A percentile compares a stretch with the other conserved stretches of the same genome.
phyloP scores from a whole-genome alignment of 768 basidiomycete species.

The Russula emetica region DNA sequence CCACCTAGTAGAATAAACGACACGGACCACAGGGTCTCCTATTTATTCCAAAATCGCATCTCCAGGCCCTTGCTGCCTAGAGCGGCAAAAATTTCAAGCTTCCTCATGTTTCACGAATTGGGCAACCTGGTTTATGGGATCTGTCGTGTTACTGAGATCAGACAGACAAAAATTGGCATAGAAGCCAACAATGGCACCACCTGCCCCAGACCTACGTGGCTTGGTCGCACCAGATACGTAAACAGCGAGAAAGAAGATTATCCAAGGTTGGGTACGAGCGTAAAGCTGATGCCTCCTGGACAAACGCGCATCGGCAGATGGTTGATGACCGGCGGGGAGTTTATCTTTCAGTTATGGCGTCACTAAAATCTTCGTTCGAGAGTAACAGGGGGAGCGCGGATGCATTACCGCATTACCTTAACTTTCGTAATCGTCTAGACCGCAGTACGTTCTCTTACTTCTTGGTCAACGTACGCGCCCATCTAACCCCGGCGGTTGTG shows the following conservation, averaged over 20 bases:
- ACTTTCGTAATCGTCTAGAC: not conserved
- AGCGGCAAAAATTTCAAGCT: not conserved
- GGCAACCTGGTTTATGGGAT: not conserved
- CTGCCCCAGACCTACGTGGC: not conserved
- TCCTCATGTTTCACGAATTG: not conserved
- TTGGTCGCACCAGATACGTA: not conserved
- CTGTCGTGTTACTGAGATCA: slow-evolving; percentile 1
- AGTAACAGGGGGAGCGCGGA: not conserved
- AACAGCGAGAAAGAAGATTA: not conserved
- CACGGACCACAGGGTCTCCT: not conserved
- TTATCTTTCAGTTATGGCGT: not conserved
- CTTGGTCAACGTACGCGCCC: not conserved
- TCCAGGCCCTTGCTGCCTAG: not conserved
- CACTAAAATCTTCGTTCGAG: not conserved
- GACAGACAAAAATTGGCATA: not conserved
- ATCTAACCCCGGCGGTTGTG: not conserved
- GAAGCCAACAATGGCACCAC: not conserved
- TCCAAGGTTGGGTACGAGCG: not conserved
- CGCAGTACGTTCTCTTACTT: not conserved
- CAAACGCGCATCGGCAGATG: not conserved
- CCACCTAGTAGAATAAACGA: not conserved
- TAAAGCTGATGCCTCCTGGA: not conserved
- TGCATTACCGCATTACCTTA: not conserved
- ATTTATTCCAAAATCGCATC: not conserved
- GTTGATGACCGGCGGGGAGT: not conserved